Base-by-base conservation (phyloP, 345 rosid genomes). In the Adansonia digitata region DNA sequence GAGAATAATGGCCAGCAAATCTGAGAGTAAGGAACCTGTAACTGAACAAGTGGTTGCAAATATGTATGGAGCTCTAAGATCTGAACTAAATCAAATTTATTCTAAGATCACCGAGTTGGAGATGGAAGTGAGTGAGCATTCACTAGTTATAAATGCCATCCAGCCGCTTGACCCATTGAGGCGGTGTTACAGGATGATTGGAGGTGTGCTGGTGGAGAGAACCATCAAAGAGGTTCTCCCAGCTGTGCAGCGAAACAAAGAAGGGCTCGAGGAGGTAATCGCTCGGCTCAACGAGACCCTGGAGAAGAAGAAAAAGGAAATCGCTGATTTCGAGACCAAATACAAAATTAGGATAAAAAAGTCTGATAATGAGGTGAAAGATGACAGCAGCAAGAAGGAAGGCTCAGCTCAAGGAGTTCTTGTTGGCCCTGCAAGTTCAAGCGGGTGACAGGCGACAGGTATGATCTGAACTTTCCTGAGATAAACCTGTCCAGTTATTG, bases 321-420 rank as follows among this genome's bases (percentile, higher is more conserved):
- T 91, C 55, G 77, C 90, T 0, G 96, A 91, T 57, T 86, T 95
- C 31, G 99, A 95, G 82, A 82, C 94, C 0, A 89, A 90, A 79
- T 92, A 91, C 84, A 91, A 92, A 82, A 94, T 94, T 75, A 91
- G 94, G 88, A 84, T 94, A 20, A 81, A 88, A 73, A 94, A 91
- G 70, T 78, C 90, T 12, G 89, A 84, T 20, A 46, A 67, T 66
- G 85, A 85, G 26, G 81, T 80, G 68, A 83, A 77, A 72, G 87
- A 88, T 60, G 91, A 81, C 64, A 77, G 81, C 71, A 81, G 56
- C 82, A 85, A 80, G 74, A 91, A 95, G 82, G 98, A 95, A 79
- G 92, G 92, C 71, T 78, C 91, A 51, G 88, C 98, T 82, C 98
- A 94, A 84, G 98, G 99, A 71, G 99, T 95, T 75, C 98, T 95